Evolutionary conservation across 768 basidiomycete species (phyloP).

Genomic region (Mycena albidolilacea): DNA sequence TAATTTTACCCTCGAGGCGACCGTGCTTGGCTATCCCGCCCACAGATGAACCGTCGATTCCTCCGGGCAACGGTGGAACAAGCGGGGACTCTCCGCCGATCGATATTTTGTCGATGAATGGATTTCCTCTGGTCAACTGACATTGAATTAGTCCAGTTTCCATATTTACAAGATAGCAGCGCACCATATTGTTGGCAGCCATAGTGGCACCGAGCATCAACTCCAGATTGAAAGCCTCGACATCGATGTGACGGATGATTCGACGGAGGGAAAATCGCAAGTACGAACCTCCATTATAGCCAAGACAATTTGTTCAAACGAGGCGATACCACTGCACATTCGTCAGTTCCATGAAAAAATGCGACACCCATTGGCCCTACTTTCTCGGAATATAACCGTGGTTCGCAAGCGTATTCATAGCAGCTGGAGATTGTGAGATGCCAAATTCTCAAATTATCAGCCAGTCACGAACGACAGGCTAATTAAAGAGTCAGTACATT

Average conservation of each 20-base stretch:
- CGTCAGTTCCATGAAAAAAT: not conserved
- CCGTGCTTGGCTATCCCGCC: constrained; percentile 40
- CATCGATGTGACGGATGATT: not conserved
- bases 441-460: not conserved
- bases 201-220: constrained; percentile 23
- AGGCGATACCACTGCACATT: constrained; percentile 33
- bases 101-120: constrained; percentile 33
- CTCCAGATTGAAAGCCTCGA: constrained; percentile 37
- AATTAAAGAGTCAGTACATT: not conserved
- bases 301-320: constrained; percentile 36
- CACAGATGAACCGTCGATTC: constrained; percentile 35
- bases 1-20: constrained; percentile 30
- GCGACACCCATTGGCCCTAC: not conserved
- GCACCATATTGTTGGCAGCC: constrained; percentile 37
- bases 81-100: constrained; percentile 37
- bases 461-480: constrained; percentile 38
- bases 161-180: not conserved
- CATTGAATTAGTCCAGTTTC: not conserved
- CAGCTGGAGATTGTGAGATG: constrained; percentile 21
- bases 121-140: constrained; percentile 37
- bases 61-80: constrained; percentile 30
- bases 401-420: constrained; percentile 40
- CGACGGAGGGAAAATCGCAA: not conserved
- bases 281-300: constrained; percentile 38
- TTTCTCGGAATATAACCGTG: constrained; percentile 37